Evolutionary conservation across 2,329 filamentous ascomycete genomes (phyloP).

Genomic region (Beauveria pseudobassiana): DNA sequence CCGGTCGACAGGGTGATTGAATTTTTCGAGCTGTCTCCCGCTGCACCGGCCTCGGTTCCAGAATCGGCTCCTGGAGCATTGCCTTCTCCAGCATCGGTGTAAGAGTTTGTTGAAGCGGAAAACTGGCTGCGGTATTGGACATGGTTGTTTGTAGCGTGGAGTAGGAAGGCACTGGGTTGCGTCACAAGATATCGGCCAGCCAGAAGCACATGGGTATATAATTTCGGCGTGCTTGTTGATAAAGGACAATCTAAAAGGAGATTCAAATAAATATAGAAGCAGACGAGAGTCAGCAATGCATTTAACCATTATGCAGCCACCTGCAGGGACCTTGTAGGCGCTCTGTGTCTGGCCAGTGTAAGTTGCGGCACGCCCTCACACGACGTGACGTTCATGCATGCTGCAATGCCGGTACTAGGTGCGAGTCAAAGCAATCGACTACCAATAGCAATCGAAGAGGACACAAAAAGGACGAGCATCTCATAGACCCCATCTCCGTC

Average conservation of each 20-base stretch:
- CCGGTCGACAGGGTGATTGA: conserved; percentile 59
- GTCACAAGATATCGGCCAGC: conserved; percentile 27
- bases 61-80: conserved; percentile 29
- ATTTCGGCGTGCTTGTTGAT: neutral
- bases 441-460: neutral
- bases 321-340: neutral
- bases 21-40: conserved; percentile 49
- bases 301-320: neutral
- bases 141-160: conserved; percentile 29
- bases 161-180: conserved; percentile 33
- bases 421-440: neutral
- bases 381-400: conserved; percentile 2
- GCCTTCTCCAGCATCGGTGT: conserved; percentile 25
- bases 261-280: neutral
- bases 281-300: neutral
- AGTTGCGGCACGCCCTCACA: neutral
- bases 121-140: neutral
- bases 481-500: neutral
- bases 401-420: conserved; percentile 6
- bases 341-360: neutral
- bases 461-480: neutral
- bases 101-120: conserved; percentile 21
- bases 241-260: neutral
- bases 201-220: conserved; percentile 7
- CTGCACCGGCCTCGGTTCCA: conserved; percentile 55